Conservation (phyloP, 2,329 filamentous ascomycete species). For the Zalaria sp. region DNA sequence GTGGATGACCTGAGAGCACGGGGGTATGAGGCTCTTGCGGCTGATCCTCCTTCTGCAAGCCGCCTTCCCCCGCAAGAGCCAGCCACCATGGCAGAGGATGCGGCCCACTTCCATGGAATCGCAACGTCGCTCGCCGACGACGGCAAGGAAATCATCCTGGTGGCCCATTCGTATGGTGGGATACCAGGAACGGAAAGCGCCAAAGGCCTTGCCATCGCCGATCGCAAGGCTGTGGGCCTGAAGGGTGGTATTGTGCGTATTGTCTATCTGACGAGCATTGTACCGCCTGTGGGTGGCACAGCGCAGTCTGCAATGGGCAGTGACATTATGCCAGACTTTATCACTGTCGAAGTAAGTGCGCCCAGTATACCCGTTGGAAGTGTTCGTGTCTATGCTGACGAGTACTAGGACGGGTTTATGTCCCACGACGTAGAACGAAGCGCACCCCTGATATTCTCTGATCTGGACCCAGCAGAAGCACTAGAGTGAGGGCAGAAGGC, state of each 20-base stretch:
- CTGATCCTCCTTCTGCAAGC: neutral
- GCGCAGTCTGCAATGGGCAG: neutral
- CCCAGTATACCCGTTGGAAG: neutral
- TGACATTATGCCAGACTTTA: neutral
- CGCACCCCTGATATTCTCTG: neutral
- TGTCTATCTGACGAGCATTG: constrained; percentile 12
- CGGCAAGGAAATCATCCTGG: constrained; percentile 13
- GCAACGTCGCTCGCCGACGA: constrained; percentile 11
- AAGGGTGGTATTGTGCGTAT: constrained; percentile 11
- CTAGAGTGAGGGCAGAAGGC: constrained; percentile 8
- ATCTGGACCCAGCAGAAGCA: constrained; percentile 1
- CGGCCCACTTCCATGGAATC: constrained; percentile 6
- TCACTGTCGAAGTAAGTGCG: neutral
- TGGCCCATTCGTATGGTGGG: constrained; percentile 19
- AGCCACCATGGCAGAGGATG: constrained; percentile 6
- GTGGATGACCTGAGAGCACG: constrained; percentile 7
- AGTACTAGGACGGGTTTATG: neutral
- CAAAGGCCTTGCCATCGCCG: constrained; percentile 9
- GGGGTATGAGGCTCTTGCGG: neutral
- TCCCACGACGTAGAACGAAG: neutral
- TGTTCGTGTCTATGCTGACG: neutral
- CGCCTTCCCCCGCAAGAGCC: constrained; percentile 5
- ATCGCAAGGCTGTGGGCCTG: constrained; percentile 4
- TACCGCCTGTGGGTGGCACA: neutral
- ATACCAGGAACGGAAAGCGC: constrained; percentile 13